These are phyloP conservation scores for Nephelium lappaceum DNA, from an alignment of 345 rosid species.

Conservation along the genomic window DNA sequence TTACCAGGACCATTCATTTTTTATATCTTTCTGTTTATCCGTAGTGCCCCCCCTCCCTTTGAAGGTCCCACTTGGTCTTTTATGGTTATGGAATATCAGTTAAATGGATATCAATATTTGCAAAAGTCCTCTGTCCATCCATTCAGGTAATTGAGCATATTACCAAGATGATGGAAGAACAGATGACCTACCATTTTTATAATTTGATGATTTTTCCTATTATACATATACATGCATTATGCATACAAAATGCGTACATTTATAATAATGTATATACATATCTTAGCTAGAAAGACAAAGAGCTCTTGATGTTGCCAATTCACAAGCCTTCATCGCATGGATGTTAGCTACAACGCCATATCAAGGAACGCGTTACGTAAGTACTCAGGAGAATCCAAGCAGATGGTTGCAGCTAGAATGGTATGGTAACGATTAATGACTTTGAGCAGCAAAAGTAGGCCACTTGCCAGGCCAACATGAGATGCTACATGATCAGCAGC, in stretches of 20 bases:
- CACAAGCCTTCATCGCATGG: too few relatives aligned
- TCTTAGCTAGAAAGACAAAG: not conserved
- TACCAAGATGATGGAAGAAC: not conserved
- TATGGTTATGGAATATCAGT: conserved; percentile 5
- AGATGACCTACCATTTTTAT: not conserved
- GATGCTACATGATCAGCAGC: too few relatives aligned
- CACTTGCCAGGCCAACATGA: too few relatives aligned
- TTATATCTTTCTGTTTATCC: not conserved
- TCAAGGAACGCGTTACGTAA: too few relatives aligned
- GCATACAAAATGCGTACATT: not conserved
- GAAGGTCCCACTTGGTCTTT: not conserved
- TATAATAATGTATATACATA: not conserved
- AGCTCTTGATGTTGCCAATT: not conserved
- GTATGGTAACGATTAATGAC: too few relatives aligned
- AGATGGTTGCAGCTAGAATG: too few relatives aligned
- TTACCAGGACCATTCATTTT: conserved; percentile 20
- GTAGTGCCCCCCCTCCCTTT: not conserved
- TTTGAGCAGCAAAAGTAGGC: too few relatives aligned
- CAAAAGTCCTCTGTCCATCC: conserved; percentile 10
- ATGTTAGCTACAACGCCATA: too few relatives aligned
- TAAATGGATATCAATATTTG: not conserved
- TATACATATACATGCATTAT: not conserved
- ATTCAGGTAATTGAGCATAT: not conserved
- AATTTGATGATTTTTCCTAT: not conserved
- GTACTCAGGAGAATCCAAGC: too few relatives aligned